Percentiles rank a stretch among this genome's conserved stretches.
phyloP scores from a whole-genome alignment of 2,329 filamentous ascomycete genomes.

The Venturia carpophila region DNA sequence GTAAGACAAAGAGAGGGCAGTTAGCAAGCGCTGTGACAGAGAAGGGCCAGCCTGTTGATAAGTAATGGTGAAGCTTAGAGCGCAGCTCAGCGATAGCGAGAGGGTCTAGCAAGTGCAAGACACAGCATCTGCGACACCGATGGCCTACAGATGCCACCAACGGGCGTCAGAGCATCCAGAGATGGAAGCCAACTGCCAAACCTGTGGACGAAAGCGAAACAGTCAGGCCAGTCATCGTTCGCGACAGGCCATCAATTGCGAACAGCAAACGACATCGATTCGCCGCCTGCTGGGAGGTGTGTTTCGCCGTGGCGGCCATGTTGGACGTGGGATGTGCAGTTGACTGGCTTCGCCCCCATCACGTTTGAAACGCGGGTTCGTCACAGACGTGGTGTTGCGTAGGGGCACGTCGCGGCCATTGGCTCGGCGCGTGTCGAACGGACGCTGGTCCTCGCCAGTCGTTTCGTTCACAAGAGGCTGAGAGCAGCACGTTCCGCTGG shows the following conservation, averaged over 20 bases:
- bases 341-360: not conserved
- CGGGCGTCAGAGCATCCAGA: not conserved
- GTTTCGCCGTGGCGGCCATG: not conserved
- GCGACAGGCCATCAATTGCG: not conserved
- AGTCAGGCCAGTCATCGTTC: not conserved
- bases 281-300: not conserved
- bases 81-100: not conserved
- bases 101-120: not conserved
- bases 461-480: not conserved
- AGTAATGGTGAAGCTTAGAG: constrained; percentile 4
- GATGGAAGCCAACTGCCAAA: not conserved
- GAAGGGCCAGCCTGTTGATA: constrained; percentile 10
- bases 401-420: not conserved
- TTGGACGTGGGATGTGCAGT: not conserved
- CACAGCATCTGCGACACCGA: constrained; percentile 3
- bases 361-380: not conserved
- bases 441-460: not conserved
- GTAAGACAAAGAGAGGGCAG: not conserved
- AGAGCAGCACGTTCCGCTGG: not conserved
- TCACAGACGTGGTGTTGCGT: not conserved
- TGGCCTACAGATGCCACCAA: not conserved
- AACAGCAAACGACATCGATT: not conserved
- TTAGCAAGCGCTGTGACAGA: not conserved
- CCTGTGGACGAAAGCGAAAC: not conserved
- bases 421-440: not conserved